Evolutionary conservation across 306 rosid species (phyloP).

Genomic region (Castanea crenata): DNA sequence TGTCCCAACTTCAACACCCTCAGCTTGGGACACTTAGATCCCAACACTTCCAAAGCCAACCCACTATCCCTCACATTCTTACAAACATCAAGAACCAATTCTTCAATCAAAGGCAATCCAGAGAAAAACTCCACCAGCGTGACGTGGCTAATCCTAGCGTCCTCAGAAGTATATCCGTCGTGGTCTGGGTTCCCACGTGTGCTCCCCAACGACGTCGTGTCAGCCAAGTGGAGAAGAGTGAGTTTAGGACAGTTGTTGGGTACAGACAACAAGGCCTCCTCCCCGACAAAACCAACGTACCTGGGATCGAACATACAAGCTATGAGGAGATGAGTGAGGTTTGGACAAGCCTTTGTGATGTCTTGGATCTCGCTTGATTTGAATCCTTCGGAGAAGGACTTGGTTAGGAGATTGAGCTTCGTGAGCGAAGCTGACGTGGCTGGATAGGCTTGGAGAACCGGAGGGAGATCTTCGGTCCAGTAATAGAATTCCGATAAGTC

Average conservation of each 20-base stretch:
- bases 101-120: constrained; percentile 69
- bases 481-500: constrained; percentile 85
- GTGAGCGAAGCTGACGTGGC: constrained; percentile 54
- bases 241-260: constrained; percentile 65
- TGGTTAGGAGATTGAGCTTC: constrained; percentile 59
- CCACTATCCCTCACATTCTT: constrained; percentile 73
- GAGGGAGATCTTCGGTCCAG: constrained; percentile 87
- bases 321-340: constrained; percentile 56
- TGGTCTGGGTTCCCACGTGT: constrained; percentile 52
- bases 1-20: constrained; percentile 69
- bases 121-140: constrained; percentile 60
- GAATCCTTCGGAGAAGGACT: constrained; percentile 69
- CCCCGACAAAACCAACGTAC: constrained; percentile 73
- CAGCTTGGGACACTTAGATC: constrained; percentile 60
- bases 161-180: constrained; percentile 54
- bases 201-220: constrained; percentile 56
- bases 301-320: constrained; percentile 84
- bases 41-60: constrained; percentile 65
- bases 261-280: constrained; percentile 53
- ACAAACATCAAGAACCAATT: constrained; percentile 77
- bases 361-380: constrained; percentile 56
- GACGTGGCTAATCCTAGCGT: constrained; percentile 56
- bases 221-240: constrained; percentile 63
- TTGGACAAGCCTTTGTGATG: constrained; percentile 67
- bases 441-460: constrained; percentile 49